Percentiles rank a stretch among this genome's conserved stretches.
Evolutionary conservation across 2,329 filamentous ascomycete genomes (phyloP).

Genomic region (Coccinonectria pachysandricola): DNA sequence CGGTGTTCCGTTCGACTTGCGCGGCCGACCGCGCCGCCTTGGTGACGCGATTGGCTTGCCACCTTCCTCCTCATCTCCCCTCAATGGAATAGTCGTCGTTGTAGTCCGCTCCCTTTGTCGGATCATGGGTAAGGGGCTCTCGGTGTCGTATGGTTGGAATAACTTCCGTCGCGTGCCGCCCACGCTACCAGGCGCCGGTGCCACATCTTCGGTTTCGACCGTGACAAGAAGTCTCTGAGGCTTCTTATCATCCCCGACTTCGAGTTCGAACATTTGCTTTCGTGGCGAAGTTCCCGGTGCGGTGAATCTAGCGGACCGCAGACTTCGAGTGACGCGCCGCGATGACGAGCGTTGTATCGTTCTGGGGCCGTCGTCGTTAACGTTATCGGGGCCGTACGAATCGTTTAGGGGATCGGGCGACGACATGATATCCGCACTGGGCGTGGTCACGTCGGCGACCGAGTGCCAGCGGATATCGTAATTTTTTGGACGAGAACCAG

Average conservation of each 20-base stretch:
- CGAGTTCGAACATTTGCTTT: constrained; percentile 47
- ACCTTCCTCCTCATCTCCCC: constrained; percentile 26
- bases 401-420: constrained; percentile 42
- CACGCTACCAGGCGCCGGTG: constrained; percentile 24
- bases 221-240: constrained; percentile 45
- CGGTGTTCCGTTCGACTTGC: constrained; percentile 42
- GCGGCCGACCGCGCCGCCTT: constrained; percentile 34
- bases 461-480: constrained; percentile 27
- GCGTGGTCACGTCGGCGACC: constrained; percentile 25
- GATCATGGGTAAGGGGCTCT: constrained; percentile 29
- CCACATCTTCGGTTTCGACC: constrained; percentile 37
- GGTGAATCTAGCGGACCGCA: constrained; percentile 28
- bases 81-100: constrained; percentile 43
- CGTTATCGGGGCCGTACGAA: constrained; percentile 20
- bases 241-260: constrained; percentile 39
- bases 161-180: constrained; percentile 28
- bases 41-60: constrained; percentile 27
- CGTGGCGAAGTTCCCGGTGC: constrained; percentile 35
- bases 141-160: constrained; percentile 34
- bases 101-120: constrained; percentile 30
- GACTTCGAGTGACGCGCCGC: constrained; percentile 35
- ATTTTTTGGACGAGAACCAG: constrained; percentile 15
- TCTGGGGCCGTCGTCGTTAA: too few species aligned
- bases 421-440: constrained; percentile 34
- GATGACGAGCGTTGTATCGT: constrained; percentile 26